Evolutionary conservation across 2,329 filamentous ascomycete genomes (phyloP), one percentile per base, ranked within the genome.

Genomic region (Teratosphaeria gauchensis): DNA sequence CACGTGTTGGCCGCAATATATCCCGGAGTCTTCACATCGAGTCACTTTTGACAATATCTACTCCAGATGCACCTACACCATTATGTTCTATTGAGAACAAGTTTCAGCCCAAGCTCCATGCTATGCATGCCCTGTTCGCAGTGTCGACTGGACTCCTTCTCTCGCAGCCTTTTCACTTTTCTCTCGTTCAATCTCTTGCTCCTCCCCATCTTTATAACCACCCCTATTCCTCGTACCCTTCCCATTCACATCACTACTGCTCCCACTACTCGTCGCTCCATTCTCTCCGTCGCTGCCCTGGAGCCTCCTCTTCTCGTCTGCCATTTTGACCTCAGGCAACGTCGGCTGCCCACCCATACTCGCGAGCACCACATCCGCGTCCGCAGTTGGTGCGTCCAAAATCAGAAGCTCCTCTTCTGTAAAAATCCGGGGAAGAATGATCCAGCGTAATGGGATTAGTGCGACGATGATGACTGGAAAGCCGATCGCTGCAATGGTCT

Each of bases 401-500:
- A 82, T 65, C 16, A 72, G 66, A 11, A 84, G 66, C 64, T 84
- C 81, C 19, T 75, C 62, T 4, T 72, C 65, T 0, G 71, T 73
- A 61, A 84, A 83, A 69, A 79, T 80, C 16, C 71, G 64, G 0
- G 82, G 81, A 62, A 84, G 69, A 0, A 79, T 57, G 57, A 76
- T 73, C 60, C 77, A 80, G 2, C 81, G 72, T 32, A 83, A 64
- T 0, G 82, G 82, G 7, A 85, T 83, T 19, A 84, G 73, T 3
- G 78, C 68, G 19, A 82, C 74, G 59, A 84, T 83, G 56, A 84
- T 75, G 14, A 84, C 75, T 0, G 82, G 82, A 61, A 84, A 84
- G 0, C 80, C 80, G 63, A 84, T 82, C 0, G 81, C 82, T 0
- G 79, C 82, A 28, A 84, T 79, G 0, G 82, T 84, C 67, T 84